Evolutionary conservation across 768 basidiomycete species (phyloP), one percentile per base, ranked within the genome.

Genomic region (Xanthoconium stramineum): DNA sequence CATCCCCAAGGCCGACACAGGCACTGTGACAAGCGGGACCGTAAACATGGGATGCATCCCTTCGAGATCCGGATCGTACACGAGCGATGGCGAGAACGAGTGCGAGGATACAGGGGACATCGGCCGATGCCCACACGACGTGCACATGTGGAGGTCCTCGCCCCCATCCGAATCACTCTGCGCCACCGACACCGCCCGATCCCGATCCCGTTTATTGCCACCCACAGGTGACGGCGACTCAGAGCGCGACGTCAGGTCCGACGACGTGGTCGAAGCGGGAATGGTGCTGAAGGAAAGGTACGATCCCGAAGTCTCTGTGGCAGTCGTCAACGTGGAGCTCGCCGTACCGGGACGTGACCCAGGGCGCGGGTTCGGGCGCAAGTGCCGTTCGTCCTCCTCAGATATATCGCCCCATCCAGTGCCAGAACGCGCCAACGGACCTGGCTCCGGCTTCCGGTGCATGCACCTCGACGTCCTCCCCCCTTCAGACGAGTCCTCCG

Each of bases 1-100:
- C 6, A 13, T 9, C 28, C 33, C 49, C 13, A 49, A 24, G 5
- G 51, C 19, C 13, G 65, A 28, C 20, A 45, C 30, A 24, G 69
- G 64, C 0, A 65, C 17, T 20, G 69, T 69, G 37, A 68, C 43
- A n/a, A 69, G 66, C 11, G 69, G 69, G 3, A 70, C 59, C 0
- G 61, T 62, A 20, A 70, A 72, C 69, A 72, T 70, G 7, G 68
- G 70, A 19, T 72, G 66, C 33, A 66, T 47, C 20, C 46, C 52
- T 15, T 3, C 17, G 14, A 7, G 29, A 44, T 43, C 39, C 10
- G 17, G 29, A 3, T 47, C 50, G 4, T 3, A 12, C 12, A 44
- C 39, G 20, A 33, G 20, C n/a, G 47, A 28, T 19, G 20, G 33
- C 12, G 35, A 38, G 3, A n/a, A 11, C 8, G 58, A 10, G 17